Conservation (phyloP, 306 rosid genomes). For the Herpetospermum pedunculosum region DNA sequence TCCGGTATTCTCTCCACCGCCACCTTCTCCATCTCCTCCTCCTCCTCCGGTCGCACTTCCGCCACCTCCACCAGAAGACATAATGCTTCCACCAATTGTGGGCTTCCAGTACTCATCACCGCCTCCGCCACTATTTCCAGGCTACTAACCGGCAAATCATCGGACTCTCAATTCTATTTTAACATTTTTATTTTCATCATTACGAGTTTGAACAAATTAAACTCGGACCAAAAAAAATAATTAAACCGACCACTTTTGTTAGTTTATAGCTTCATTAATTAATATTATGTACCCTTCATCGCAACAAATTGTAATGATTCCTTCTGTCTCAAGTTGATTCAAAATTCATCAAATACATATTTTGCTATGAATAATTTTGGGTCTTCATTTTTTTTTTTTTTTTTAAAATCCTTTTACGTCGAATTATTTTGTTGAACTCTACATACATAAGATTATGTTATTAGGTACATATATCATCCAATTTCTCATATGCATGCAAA, state of each 20-base stretch:
- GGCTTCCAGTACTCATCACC: constrained; percentile 17
- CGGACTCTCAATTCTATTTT: neutral
- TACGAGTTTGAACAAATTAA: neutral
- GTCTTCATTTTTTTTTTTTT: neutral
- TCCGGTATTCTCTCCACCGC: neutral
- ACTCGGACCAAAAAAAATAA: neutral
- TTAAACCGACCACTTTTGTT: neutral
- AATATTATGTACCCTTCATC: neutral
- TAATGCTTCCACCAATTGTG: constrained; percentile 8
- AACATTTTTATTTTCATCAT: neutral
- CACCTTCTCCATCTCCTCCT: neutral
- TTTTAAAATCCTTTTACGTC: no score
- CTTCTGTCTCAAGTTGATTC: no score
- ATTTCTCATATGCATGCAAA: no score
- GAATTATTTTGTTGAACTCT: no score
- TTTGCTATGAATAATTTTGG: neutral
- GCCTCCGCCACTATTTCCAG: constrained; percentile 13
- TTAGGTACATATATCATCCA: no score
- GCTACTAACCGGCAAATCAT: constrained; percentile 9
- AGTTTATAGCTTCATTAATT: neutral
- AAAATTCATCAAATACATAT: neutral
- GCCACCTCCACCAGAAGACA: neutral
- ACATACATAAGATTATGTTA: no score
- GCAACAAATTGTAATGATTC: neutral
- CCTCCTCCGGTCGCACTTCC: neutral